These are phyloP conservation scores for Houttuynia cordata DNA, from an alignment of 164 flowering plant species.

Conservation along the genomic window DNA sequence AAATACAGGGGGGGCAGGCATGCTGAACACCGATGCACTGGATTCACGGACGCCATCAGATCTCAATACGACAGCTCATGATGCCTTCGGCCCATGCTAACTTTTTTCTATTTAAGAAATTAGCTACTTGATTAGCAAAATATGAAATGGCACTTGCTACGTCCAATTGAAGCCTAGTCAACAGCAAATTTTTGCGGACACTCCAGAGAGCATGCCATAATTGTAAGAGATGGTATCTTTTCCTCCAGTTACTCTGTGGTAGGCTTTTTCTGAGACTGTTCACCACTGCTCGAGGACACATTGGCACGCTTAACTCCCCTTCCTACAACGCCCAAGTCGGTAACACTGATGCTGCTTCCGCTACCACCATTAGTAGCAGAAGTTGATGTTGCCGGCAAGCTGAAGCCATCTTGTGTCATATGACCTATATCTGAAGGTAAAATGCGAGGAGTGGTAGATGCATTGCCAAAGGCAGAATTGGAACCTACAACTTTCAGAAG, in stretches of 20 bases:
- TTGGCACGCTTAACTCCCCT: constrained; percentile 84
- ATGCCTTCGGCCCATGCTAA: too few species aligned
- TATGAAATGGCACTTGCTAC: too few species aligned
- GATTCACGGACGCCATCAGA: too few species aligned
- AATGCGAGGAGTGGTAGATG: constrained; percentile 1
- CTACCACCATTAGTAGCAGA: constrained; percentile 43
- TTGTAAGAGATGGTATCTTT: too few species aligned
- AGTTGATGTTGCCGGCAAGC: constrained; percentile 49
- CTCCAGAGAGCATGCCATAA: too few species aligned
- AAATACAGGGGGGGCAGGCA: too few species aligned
- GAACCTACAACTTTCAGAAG: constrained; percentile 43
- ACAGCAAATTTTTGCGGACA: too few species aligned
- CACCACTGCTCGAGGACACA: constrained; percentile 25
- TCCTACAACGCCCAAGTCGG: constrained; percentile 92
- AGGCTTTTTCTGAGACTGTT: constrained; percentile 47
- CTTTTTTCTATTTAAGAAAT: too few species aligned
- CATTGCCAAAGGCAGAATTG: constrained; percentile 28
- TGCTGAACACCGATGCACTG: too few species aligned
- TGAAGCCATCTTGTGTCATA: constrained; percentile 25
- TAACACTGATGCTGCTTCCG: constrained; percentile 18
- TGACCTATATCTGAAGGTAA: constrained; percentile 38
- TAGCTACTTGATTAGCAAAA: too few species aligned
- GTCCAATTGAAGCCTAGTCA: too few species aligned
- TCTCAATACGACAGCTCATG: too few species aligned
- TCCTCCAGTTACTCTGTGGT: constrained; percentile 3